Evolutionary conservation across 1,284 basidiomycete species (phyloP).

Genomic region (Moesziomyces globuligerus): DNA sequence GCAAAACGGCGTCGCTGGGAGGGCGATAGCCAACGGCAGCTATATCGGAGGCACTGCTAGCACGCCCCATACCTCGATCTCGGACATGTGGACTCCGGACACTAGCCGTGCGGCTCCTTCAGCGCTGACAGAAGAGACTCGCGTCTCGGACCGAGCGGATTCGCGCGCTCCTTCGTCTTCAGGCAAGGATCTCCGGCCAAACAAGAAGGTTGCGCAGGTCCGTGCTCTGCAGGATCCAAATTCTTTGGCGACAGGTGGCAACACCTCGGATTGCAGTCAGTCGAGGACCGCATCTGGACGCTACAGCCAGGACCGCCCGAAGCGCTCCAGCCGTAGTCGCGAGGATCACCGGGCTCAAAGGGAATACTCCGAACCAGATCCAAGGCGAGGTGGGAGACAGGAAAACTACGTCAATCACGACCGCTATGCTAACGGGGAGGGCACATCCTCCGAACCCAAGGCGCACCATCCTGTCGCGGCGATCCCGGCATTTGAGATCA

Average conservation of each 20-base stretch:
- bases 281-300: no score
- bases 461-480: neutral
- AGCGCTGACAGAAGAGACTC: constrained; percentile 17
- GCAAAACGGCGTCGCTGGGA: neutral
- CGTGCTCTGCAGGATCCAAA: neutral
- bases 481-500: constrained; percentile 31
- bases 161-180: neutral
- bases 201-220: neutral
- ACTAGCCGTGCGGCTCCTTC: constrained; percentile 16
- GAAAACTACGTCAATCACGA: neutral
- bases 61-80: constrained; percentile 7
- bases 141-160: neutral
- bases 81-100: constrained; percentile 24
- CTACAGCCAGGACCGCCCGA: no score
- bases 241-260: no score
- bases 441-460: neutral
- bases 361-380: no score
- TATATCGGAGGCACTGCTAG: constrained; percentile 15
- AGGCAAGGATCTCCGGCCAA: neutral
- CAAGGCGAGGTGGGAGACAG: no score
- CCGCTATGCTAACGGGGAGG: neutral
- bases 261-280: neutral
- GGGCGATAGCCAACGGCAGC: constrained; percentile 4
- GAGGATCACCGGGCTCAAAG: no score
- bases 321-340: no score